A percentile compares a stretch with the other conserved stretches of the same genome.
phyloP scores from a whole-genome alignment of 306 rosid genomes.

The Medicago lupulina region DNA sequence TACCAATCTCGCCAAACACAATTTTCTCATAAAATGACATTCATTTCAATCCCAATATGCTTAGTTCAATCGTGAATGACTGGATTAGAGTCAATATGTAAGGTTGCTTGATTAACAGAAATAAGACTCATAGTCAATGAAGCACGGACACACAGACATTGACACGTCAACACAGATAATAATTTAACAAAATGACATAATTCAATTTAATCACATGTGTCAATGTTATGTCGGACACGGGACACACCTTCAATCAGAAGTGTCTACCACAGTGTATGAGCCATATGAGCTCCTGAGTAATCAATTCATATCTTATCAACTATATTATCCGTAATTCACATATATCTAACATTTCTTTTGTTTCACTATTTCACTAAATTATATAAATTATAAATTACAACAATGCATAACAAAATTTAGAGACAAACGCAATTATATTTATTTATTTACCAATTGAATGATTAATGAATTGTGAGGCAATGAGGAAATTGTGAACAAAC shows the following conservation, averaged over 20 bases:
- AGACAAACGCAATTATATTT: not conserved
- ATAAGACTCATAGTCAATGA: too few species aligned
- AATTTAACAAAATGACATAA: too few species aligned
- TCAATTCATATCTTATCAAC: not conserved
- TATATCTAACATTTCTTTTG: too few species aligned
- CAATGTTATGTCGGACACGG: too few species aligned
- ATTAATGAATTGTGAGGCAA: not conserved
- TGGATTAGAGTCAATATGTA: not conserved
- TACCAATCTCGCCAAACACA: not conserved
- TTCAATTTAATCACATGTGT: too few species aligned
- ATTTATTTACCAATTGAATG: not conserved
- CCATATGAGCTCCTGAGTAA: not conserved
- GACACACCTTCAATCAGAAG: too few species aligned
- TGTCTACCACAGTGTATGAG: too few species aligned
- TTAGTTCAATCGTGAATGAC: not conserved
- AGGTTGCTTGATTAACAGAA: too few species aligned
- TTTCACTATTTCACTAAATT: too few species aligned
- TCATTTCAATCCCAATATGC: not conserved
- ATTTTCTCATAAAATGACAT: not conserved
- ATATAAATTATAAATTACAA: not conserved
- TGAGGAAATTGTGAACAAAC: conserved; percentile 38
- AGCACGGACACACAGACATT: too few species aligned
- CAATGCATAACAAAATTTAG: not conserved
- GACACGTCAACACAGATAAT: too few species aligned
- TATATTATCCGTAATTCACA: not conserved